phyloP scores from a whole-genome alignment of 345 rosid species.

The Eucalyptus regnans region DNA sequence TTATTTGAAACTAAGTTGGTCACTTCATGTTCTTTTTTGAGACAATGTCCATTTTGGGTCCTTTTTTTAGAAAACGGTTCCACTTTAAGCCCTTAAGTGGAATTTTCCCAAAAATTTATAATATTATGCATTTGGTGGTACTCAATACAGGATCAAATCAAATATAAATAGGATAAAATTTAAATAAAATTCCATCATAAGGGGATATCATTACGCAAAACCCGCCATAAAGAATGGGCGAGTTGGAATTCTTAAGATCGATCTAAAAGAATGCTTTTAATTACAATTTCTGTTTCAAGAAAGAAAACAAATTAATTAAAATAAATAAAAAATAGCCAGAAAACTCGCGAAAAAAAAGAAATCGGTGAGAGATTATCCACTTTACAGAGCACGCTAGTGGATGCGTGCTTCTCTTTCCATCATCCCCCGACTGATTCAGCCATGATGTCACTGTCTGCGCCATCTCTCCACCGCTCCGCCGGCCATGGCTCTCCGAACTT shows the following conservation, averaged over 20 bases:
- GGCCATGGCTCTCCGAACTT: not conserved
- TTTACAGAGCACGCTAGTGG: not conserved
- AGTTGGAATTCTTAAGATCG: not conserved
- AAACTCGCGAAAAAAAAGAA: not conserved
- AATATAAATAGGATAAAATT: too few species aligned
- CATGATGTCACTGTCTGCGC: not conserved
- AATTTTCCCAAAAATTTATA: too few species aligned
- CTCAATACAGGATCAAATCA: too few species aligned
- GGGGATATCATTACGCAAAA: not conserved
- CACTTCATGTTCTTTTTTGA: too few species aligned
- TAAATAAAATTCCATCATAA: too few species aligned
- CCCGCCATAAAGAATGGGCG: not conserved
- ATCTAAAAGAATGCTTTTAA: not conserved
- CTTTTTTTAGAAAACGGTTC: too few species aligned
- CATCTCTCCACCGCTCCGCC: not conserved
- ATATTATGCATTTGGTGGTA: too few species aligned
- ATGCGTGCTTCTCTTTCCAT: too few species aligned
- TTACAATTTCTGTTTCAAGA: not conserved
- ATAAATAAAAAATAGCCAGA: not conserved
- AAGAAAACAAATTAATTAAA: not conserved
- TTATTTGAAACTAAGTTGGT: too few species aligned
- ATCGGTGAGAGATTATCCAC: not conserved
- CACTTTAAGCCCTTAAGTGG: too few species aligned
- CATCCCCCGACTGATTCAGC: not conserved
- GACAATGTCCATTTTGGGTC: too few species aligned